These are phyloP conservation scores for Diutina neorugosa DNA, from an alignment of 1,139 yeast genomes.

Conservation along the genomic window DNA sequence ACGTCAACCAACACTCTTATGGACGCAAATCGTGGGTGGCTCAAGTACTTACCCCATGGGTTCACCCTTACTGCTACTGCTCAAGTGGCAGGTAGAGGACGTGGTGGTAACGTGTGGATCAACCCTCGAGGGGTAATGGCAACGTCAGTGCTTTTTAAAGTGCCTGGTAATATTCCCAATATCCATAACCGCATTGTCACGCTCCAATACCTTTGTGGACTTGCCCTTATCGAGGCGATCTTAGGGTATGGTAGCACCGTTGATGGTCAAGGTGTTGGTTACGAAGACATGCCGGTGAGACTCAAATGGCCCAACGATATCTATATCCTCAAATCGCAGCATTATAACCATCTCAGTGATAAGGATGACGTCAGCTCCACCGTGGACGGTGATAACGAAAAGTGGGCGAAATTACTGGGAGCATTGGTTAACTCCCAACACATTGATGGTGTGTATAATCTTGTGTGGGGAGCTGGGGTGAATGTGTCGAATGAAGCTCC, in stretches of 20 bases:
- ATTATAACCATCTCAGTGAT: constrained; percentile 18
- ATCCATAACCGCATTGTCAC: constrained; percentile 42
- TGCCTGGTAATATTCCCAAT: constrained; percentile 14
- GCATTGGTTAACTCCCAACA: constrained; percentile 72
- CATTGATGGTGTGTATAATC: constrained; percentile 42
- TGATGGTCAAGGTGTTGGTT: constrained; percentile 28
- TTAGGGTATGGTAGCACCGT: constrained; percentile 9
- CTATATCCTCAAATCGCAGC: constrained; percentile 61
- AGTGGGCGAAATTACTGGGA: constrained; percentile 74
- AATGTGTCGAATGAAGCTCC: constrained; percentile 84
- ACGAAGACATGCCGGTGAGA: constrained; percentile 62
- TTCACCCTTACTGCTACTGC: constrained; percentile 63
- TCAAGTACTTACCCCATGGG: constrained; percentile 59
- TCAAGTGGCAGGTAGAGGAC: constrained; percentile 85
- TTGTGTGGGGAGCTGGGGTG: constrained; percentile 77
- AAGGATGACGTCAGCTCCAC: constrained; percentile 20
- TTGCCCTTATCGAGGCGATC: constrained; percentile 77
- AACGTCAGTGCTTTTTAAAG: constrained; percentile 53
- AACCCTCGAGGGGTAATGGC: constrained; percentile 91
- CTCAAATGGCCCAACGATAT: constrained; percentile 98
- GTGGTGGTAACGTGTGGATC: constrained; percentile 94
- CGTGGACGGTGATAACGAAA: constrained; percentile 28
- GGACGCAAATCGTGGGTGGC: constrained; percentile 54
- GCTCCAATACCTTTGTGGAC: constrained; percentile 72
- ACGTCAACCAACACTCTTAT: constrained; percentile 77